Percentiles rank a stretch among this genome's conserved stretches.
phyloP scores from a whole-genome alignment of 2,329 filamentous ascomycete species.

The Bertia moriformis region DNA sequence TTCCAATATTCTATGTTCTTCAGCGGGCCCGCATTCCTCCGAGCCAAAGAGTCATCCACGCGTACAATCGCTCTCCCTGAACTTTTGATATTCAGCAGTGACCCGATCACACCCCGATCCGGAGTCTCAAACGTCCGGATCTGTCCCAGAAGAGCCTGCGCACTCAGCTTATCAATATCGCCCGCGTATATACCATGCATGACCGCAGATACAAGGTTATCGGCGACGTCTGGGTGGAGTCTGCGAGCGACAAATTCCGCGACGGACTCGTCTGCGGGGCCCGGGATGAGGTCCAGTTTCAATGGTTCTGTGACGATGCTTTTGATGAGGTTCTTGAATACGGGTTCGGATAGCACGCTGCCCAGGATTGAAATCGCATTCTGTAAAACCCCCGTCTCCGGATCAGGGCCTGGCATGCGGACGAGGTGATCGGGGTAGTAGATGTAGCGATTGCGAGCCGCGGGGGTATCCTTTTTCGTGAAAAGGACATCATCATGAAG shows the following conservation, averaged over 20 bases:
- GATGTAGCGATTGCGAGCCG: conserved; percentile 30
- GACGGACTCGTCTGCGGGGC: conserved; percentile 49
- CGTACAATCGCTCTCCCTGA: too few species aligned
- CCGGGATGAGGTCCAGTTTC: conserved; percentile 14
- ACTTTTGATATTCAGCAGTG: too few species aligned
- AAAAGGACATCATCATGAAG: neutral
- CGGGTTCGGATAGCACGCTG: too few species aligned
- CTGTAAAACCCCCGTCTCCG: too few species aligned
- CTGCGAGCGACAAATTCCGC: conserved; percentile 40
- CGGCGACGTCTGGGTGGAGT: conserved; percentile 29
- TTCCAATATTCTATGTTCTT: too few species aligned
- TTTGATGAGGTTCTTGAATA: too few species aligned
- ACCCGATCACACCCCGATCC: too few species aligned
- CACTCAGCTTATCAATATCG: neutral
- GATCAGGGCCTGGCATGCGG: conserved; percentile 28
- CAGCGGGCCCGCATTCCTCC: too few species aligned
- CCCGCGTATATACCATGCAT: neutral
- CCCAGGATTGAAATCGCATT: too few species aligned
- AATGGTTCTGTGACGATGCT: too few species aligned
- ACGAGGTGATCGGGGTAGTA: conserved; percentile 53
- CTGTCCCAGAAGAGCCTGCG: neutral
- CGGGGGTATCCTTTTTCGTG: neutral
- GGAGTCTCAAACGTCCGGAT: neutral
- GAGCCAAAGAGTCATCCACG: too few species aligned
- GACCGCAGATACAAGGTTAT: conserved; percentile 29